A percentile compares a stretch with the other conserved stretches of the same genome.
phyloP scores from a whole-genome alignment of 2,329 filamentous ascomycete genomes.

The Epichloe gansuensis region DNA sequence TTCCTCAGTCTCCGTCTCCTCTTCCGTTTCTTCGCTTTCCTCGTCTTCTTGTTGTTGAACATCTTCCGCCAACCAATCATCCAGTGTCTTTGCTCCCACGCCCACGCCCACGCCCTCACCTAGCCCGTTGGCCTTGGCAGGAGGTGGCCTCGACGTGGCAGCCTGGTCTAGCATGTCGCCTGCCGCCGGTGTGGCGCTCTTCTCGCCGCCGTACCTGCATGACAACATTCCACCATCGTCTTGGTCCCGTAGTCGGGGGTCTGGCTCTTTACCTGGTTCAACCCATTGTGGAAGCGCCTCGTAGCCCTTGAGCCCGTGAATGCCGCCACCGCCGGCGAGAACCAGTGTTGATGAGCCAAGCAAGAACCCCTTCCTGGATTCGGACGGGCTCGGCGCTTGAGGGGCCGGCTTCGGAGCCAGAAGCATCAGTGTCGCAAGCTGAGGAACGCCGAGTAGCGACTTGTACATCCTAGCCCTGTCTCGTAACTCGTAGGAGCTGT shows the following conservation, averaged over 20 bases:
- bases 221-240: conserved; percentile 20
- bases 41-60: conserved; percentile 43
- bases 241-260: conserved; percentile 57
- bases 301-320: conserved; percentile 68
- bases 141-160: conserved; percentile 26
- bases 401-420: conserved; percentile 91
- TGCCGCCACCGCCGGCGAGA: conserved; percentile 59
- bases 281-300: conserved; percentile 77
- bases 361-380: conserved; percentile 62
- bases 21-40: conserved; percentile 39
- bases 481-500: conserved; percentile 87
- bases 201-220: conserved; percentile 18
- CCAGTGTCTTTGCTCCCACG: conserved; percentile 61
- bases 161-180: conserved; percentile 48
- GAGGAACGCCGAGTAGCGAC: conserved; percentile 66
- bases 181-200: conserved; percentile 37
- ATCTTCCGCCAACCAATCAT: conserved; percentile 81
- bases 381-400: conserved; percentile 78
- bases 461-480: conserved; percentile 85
- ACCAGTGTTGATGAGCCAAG: conserved; percentile 81
- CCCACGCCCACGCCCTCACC: conserved; percentile 41
- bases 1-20: conserved; percentile 35
- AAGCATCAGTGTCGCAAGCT: conserved; percentile 80
- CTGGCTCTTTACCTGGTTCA: conserved; percentile 62
- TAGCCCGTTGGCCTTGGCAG: conserved; percentile 36